Conservation (phyloP, 179 eudicot genomes). For the Carnegiea gigantea region DNA sequence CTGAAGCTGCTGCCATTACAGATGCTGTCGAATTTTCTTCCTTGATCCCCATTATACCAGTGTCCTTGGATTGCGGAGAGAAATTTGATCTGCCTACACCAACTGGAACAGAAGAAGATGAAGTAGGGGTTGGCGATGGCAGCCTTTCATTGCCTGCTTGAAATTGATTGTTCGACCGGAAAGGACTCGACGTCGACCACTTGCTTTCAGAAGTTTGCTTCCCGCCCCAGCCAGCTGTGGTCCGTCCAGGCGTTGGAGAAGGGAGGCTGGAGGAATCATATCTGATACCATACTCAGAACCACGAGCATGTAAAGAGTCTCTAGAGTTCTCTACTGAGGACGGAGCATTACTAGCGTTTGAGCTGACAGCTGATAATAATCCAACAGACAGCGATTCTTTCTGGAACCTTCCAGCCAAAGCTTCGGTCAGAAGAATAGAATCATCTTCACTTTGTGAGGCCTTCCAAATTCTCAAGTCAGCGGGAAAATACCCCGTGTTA, state of each 20-base stretch:
- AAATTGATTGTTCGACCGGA: slow-evolving; percentile 28
- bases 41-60: slow-evolving; percentile 25
- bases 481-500: slow-evolving; percentile 84
- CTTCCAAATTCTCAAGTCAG: slow-evolving; percentile 73
- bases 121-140: slow-evolving; percentile 51
- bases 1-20: slow-evolving; percentile 27
- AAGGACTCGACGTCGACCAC: slow-evolving; percentile 36
- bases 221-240: slow-evolving; percentile 34
- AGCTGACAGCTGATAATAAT: slow-evolving; percentile 23
- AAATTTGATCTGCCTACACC: slow-evolving; percentile 25
- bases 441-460: slow-evolving; percentile 52
- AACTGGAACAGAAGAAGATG: slow-evolving; percentile 30
- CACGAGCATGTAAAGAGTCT: slow-evolving; percentile 33
- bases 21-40: slow-evolving; percentile 30
- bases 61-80: slow-evolving; percentile 22
- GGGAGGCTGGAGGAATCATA: slow-evolving; percentile 56
- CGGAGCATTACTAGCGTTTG: slow-evolving; percentile 30
- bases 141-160: slow-evolving; percentile 37
- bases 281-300: slow-evolving; percentile 31
- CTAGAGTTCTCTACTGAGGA: slow-evolving; percentile 37
- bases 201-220: slow-evolving; percentile 32
- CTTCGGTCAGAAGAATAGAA: slow-evolving; percentile 69
- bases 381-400: slow-evolving; percentile 31
- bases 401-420: slow-evolving; percentile 70
- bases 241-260: slow-evolving; percentile 66